Conservation (phyloP, 805 yeast genomes). For the Scheffersomyces stipitis region DNA sequence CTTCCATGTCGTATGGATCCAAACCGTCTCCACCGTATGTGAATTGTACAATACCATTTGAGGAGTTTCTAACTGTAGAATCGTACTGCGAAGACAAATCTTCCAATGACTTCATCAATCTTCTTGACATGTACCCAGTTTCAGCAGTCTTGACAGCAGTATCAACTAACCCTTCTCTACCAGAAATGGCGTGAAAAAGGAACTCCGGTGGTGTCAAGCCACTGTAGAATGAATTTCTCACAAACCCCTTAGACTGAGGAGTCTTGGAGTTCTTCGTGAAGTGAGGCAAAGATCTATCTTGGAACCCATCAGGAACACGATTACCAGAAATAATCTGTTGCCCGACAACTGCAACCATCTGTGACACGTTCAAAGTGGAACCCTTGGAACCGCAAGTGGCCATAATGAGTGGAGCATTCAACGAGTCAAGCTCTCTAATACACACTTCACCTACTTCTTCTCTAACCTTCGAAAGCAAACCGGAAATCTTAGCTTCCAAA, state of each 20-base stretch:
- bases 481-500: slow-evolving; percentile 95
- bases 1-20: slow-evolving; percentile 99
- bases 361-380: slow-evolving; percentile 95
- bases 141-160: slow-evolving; percentile 99
- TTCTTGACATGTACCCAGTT: slow-evolving; percentile 97
- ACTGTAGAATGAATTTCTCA: slow-evolving; percentile 89
- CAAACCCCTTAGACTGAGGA: slow-evolving; percentile 97
- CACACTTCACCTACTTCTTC: slow-evolving; percentile 99
- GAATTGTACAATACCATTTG: slow-evolving; percentile 96
- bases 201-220: slow-evolving; percentile 97
- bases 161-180: slow-evolving; percentile 99
- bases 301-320: slow-evolving; percentile 99
- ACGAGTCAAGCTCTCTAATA: slow-evolving; percentile 82
- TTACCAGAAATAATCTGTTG: slow-evolving; percentile 98
- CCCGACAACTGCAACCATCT: slow-evolving; percentile 99
- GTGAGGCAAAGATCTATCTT: slow-evolving; percentile 96
- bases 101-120: slow-evolving; percentile 96
- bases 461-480: slow-evolving; percentile 92
- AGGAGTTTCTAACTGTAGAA: slow-evolving; percentile 89
- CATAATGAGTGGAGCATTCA: slow-evolving; percentile 97
- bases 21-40: slow-evolving; percentile 98
- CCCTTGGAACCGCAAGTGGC: slow-evolving; percentile 99
- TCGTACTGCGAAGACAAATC: slow-evolving; percentile 94
- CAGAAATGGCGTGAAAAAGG: slow-evolving; percentile 97
- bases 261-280: slow-evolving; percentile 94